These are phyloP conservation scores for Euphorbia pulcherrima DNA, from an alignment of 345 rosid genomes.

Conservation along the genomic window DNA sequence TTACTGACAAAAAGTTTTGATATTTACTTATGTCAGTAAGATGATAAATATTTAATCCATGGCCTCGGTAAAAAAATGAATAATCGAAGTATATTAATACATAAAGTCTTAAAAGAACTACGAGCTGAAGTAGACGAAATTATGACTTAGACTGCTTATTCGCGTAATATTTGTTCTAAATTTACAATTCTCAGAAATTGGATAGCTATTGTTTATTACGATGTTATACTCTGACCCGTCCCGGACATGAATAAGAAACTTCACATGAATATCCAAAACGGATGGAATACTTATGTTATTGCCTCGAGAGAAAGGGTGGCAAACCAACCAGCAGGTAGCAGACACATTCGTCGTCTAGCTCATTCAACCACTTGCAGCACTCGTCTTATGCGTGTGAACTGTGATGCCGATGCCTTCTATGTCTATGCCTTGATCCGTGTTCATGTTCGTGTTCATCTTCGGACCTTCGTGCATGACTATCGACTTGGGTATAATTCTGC, in stretches of 20 bases:
- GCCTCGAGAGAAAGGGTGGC: conserved; percentile 30
- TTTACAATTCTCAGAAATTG: not conserved
- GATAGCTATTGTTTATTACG: not conserved
- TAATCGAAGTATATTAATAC: not conserved
- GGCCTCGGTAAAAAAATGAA: not conserved
- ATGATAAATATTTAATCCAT: not conserved
- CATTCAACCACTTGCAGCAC: conserved; percentile 31
- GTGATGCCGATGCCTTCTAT: not conserved
- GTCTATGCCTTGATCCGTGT: conserved; percentile 13
- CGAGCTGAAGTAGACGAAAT: not conserved
- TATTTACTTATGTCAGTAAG: not conserved
- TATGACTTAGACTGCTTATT: not conserved
- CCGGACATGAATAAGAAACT: conserved; percentile 25
- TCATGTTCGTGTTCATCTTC: not conserved
- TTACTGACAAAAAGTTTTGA: not conserved
- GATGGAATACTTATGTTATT: conserved; percentile 20
- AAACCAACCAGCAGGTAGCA: conserved; percentile 24
- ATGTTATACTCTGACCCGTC: conserved; percentile 1
- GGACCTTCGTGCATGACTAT: not conserved
- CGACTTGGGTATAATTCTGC: not conserved
- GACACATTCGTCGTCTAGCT: conserved; percentile 29
- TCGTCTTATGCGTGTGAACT: conserved; percentile 8
- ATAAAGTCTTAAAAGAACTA: not conserved
- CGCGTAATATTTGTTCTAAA: not conserved
- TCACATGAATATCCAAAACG: conserved; percentile 20